A percentile compares a stretch with the other conserved stretches of the same genome.
These are phyloP conservation scores for Colletotrichum sp. DNA, from an alignment of 2,329 filamentous ascomycete genomes.

Conservation along the genomic window DNA sequence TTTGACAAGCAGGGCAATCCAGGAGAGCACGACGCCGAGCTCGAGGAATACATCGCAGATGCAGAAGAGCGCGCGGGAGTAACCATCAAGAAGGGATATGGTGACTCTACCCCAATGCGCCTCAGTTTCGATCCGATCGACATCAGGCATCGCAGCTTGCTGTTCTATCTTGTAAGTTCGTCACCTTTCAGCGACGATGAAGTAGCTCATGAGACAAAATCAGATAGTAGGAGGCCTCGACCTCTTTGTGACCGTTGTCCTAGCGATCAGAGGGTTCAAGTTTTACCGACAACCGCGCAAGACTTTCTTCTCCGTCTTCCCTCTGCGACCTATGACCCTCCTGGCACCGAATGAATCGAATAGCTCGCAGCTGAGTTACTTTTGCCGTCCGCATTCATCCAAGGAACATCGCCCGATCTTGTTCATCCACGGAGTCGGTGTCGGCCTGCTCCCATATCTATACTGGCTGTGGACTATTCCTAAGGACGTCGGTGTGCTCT, in stretches of 20 bases:
- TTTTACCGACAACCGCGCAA: conserved; percentile 46
- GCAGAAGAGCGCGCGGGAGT: conserved; percentile 59
- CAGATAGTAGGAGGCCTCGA: conserved; percentile 44
- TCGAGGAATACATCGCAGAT: conserved; percentile 53
- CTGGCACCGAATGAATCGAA: conserved; percentile 52
- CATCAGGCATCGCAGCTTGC: conserved; percentile 63
- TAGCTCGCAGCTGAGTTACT: conserved; percentile 63
- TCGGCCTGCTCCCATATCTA: conserved; percentile 69
- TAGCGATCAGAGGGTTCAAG: conserved; percentile 55
- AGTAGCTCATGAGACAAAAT: not conserved
- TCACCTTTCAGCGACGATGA: conserved; percentile 31
- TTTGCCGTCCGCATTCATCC: conserved; percentile 67
- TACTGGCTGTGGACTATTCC: conserved; percentile 57
- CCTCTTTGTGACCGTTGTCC: conserved; percentile 48
- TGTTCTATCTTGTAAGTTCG: conserved; percentile 63
- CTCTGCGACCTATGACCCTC: conserved; percentile 58
- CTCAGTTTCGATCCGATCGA: conserved; percentile 69
- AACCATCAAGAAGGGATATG: conserved; percentile 57
- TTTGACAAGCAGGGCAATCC: conserved; percentile 54
- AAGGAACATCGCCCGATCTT: conserved; percentile 63
- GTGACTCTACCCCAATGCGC: conserved; percentile 61
- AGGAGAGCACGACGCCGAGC: conserved; percentile 42
- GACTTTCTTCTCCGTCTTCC: conserved; percentile 56
- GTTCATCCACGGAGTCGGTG: conserved; percentile 74
- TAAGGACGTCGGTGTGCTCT: conserved; percentile 64